Evolutionary conservation across 164 flowering plant species (phyloP), one percentile per base, ranked within the genome.

Genomic region (Magnolia changhungtana): DNA sequence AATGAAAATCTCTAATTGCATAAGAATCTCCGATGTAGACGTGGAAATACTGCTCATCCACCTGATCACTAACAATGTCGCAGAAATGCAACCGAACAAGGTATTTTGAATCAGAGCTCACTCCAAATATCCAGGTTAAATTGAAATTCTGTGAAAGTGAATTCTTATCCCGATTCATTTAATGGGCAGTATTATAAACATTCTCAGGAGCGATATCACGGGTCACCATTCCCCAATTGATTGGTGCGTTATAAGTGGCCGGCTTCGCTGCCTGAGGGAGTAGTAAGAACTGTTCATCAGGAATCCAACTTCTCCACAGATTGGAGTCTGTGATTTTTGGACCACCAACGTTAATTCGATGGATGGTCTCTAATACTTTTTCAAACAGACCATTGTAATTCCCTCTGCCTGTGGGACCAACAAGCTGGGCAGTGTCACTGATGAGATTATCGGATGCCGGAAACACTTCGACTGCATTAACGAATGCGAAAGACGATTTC

Each of bases 81-180:
- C 98, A 93, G 77, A 93, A 93, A 81, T 95, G 99, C 82, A 87
- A 50, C 77, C 99, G 80, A 61, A 92, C 87, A 67, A 95, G 90
- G 79, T 92, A 90, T 75, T 76, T 79, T 27, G 81, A 86, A 11
- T 89, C 94, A 27, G 73, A 79, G 7, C 52, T 73, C 72, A 91
- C 92, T 0, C 88, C 87, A 69, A 96, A 92, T 51, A 29, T 80
- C 97, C 94, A 92, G 0, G 95, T 88, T 27, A 96, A 73, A 71
- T 89, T 93, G 7, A 73, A 63, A 6, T 13, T 13, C 16, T 82
- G 58, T 1, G 89, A 84, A 63, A 86, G 24, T 0, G 86, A 72
- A 21, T 78, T 78, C 78, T 83, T 82, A 49, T 50, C 71, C 78
- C 86, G 80, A 50, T 45, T 64, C 96, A 95, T 86, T 81, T 58